Base-by-base conservation (phyloP, 192 early-diverging fungal genomes). In the Funneliformis mosseae region DNA sequence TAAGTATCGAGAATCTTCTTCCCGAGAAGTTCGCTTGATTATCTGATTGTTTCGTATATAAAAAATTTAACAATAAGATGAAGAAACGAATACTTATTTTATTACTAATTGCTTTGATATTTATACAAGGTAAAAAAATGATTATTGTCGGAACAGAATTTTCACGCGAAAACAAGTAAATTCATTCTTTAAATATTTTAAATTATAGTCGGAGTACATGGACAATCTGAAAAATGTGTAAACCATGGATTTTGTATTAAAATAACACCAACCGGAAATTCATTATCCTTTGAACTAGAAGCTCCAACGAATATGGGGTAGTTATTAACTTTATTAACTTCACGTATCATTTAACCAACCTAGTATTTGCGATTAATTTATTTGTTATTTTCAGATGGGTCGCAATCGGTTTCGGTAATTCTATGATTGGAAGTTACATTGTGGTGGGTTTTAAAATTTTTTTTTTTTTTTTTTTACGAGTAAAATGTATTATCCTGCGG, bases 361-460 rank as follows among this genome's bases (percentile, higher is more conserved):
- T n/a, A 55, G 18, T 21, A 0, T 55, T 39, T 21, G 4, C 2
- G 59, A 27, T 46, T n/a, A 21, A 73, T 73, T 73, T 46, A 23
- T 48, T 73, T 73, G 1, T 33, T 16, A 12, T 14, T 39, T 62
- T 11, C 42, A 55, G 74, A 62, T 76, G 74, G 74, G 27, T 62
- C 33, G 74, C 55, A 21, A 2, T 76, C 62, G 74, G 74, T 3
- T 8, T 76, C 25, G 74, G 74, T 23, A 3, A 28, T 18, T 16
- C 16, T 9, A 76, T 76, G 74, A 28, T 33, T 23, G 33, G 23
- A 23, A 12, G 25, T 27, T 76, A 76, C 60, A 38, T 76, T 23
- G 39, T 76, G 9, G 74, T 39, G 42, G 42, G 27, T 76, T 62
- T 33, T 55, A 38, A 60, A 28, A 75, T 59, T 50, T n/a, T 25